A percentile compares a stretch with the other conserved stretches of the same genome.
phyloP scores from a whole-genome alignment of 2,329 filamentous ascomycete species.

The Phialophora verrucosa region DNA sequence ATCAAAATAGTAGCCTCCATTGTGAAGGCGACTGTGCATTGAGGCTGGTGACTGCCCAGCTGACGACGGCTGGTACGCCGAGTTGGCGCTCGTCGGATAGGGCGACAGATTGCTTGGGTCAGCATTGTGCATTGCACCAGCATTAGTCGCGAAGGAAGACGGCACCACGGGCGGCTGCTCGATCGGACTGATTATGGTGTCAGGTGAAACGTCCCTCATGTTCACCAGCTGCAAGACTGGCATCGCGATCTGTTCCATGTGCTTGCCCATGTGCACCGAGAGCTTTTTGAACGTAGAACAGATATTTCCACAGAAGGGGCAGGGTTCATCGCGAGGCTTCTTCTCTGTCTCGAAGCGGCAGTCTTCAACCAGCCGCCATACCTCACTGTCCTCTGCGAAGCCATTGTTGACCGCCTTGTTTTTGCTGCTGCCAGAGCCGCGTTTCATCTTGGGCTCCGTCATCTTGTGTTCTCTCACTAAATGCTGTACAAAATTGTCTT shows the following conservation, averaged over 20 bases:
- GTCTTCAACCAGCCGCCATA: constrained; percentile 77
- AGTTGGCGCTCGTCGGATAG: constrained; percentile 36
- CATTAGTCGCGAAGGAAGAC: constrained; percentile 43
- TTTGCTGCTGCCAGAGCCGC: constrained; percentile 70
- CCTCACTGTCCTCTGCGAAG: constrained; percentile 60
- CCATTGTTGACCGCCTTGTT: constrained; percentile 45
- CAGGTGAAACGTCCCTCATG: constrained; percentile 51
- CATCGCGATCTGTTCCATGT: constrained; percentile 90
- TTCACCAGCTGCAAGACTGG: constrained; percentile 68
- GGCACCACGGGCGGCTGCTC: constrained; percentile 56
- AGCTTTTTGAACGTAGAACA: constrained; percentile 91
- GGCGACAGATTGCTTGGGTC: constrained; percentile 42
- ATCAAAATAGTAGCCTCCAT: constrained; percentile 21
- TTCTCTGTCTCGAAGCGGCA: constrained; percentile 74
- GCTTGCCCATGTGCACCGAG: constrained; percentile 89
- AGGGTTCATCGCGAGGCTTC: constrained; percentile 75
- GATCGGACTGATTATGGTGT: constrained; percentile 71
- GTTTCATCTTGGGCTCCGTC: constrained; percentile 78
- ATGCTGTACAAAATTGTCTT: constrained; percentile 92
- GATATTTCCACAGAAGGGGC: constrained; percentile 81
- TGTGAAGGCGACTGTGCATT: constrained; percentile 23
- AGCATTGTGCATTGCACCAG: constrained; percentile 33
- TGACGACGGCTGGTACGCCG: constrained; percentile 41
- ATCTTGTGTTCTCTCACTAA: constrained; percentile 90
- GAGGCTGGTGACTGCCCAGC: constrained; percentile 38